Evolutionary conservation across 169 alveolate species (phyloP).

Genomic region (Plasmodium relictum): DNA sequence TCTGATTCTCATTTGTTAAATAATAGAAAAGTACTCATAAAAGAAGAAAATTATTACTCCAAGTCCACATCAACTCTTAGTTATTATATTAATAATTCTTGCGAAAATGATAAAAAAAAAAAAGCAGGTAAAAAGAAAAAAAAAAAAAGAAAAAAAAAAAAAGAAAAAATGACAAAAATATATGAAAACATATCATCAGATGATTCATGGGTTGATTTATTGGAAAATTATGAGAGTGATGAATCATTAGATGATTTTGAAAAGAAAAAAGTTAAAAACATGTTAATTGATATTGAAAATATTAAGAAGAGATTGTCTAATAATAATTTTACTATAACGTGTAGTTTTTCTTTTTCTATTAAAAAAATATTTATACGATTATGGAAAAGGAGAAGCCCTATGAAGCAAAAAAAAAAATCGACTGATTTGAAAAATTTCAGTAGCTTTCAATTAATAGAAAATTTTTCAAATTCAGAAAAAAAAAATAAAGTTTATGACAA

Average conservation of each 20-base stretch:
- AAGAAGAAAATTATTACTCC: slow-evolving; percentile 3
- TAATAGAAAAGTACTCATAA: not conserved
- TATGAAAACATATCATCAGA: slow-evolving; percentile 51
- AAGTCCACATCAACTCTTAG: not conserved
- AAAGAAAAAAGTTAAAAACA: slow-evolving; percentile 46
- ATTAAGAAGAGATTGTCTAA: slow-evolving; percentile 51
- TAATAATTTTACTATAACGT: slow-evolving; percentile 66
- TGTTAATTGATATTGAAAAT: slow-evolving; percentile 56
- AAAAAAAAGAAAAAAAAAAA: slow-evolving; percentile 6
- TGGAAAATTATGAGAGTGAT: slow-evolving; percentile 71
- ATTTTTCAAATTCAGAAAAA: not conserved
- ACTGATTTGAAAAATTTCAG: not conserved
- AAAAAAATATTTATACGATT: slow-evolving; percentile 50
- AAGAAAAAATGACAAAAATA: slow-evolving; percentile 6
- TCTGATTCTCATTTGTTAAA: slow-evolving; percentile 9
- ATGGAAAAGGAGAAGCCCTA: slow-evolving; percentile 72
- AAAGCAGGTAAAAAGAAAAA: not conserved
- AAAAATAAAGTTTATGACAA: not conserved
- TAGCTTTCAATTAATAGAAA: slow-evolving; percentile 32
- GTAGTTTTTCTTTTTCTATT: slow-evolving; percentile 65
- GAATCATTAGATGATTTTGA: slow-evolving; percentile 70
- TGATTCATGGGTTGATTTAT: slow-evolving; percentile 65
- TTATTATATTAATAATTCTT: not conserved
- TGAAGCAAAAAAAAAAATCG: slow-evolving; percentile 30
- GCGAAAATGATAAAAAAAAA: not conserved